Percentiles rank a stretch among this genome's conserved stretches.
These are phyloP conservation scores for Dryas octopetala DNA, from an alignment of 306 rosid species.

Conservation along the genomic window DNA sequence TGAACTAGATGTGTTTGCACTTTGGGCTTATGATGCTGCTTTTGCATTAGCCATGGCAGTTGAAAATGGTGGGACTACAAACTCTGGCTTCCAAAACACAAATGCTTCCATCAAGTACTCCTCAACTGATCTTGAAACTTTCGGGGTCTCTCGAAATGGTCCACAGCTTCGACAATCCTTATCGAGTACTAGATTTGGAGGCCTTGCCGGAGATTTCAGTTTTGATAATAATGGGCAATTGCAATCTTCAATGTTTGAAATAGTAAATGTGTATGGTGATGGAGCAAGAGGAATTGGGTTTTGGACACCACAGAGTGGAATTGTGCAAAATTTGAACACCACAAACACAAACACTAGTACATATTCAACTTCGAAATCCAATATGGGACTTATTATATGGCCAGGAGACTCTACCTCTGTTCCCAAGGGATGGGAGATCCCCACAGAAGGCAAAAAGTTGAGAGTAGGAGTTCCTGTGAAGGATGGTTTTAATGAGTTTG, in stretches of 20 bases:
- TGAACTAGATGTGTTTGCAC: not conserved
- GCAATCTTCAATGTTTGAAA: slow-evolving; percentile 31
- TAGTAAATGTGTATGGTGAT: slow-evolving; percentile 30
- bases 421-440: slow-evolving; percentile 39
- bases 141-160: slow-evolving; percentile 18
- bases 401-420: slow-evolving; percentile 26
- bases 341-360: not conserved
- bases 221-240: slow-evolving; percentile 29
- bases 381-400: slow-evolving; percentile 32
- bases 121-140: not conserved
- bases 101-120: not conserved
- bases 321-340: not conserved
- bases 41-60: no score
- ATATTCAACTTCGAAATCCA: not conserved
- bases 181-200: slow-evolving; percentile 25
- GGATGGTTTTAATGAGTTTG: slow-evolving; percentile 16
- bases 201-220: slow-evolving; percentile 36
- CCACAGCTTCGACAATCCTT: slow-evolving; percentile 14
- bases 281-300: slow-evolving; percentile 1
- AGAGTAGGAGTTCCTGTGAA: slow-evolving; percentile 34
- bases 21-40: no score
- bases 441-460: slow-evolving; percentile 7
- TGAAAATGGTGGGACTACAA: no score
- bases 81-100: not conserved
- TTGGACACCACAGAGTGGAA: slow-evolving; percentile 14